phyloP scores from a whole-genome alignment of 2,329 filamentous ascomycete species.

The Aspergillus flavus region DNA sequence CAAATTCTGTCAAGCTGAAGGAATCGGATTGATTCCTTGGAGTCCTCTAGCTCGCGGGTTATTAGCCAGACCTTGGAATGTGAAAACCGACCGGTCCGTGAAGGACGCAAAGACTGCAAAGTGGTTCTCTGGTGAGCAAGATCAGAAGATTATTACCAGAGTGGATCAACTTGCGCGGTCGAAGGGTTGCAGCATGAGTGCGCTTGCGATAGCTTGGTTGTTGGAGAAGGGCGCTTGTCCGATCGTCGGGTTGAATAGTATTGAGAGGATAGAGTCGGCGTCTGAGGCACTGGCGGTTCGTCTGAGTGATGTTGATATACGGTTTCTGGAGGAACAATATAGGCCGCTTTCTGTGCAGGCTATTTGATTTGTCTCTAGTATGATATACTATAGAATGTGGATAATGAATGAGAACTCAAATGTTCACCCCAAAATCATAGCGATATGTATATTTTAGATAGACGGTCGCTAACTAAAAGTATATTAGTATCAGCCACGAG shows the following conservation, averaged over 20 bases:
- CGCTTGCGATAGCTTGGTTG: background rate
- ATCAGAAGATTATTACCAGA: background rate
- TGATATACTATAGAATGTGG: too few species aligned
- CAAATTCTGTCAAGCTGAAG: background rate
- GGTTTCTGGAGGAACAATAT: background rate
- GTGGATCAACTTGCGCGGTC: background rate
- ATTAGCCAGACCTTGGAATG: background rate
- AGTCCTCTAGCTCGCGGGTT: background rate
- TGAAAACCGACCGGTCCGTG: background rate
- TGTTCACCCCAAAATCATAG: too few species aligned
- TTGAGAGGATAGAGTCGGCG: background rate
- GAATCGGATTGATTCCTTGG: background rate
- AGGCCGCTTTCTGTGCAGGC: background rate
- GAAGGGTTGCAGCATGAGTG: background rate
- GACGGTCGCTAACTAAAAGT: too few species aligned
- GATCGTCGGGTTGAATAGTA: background rate
- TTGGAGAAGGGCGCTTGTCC: background rate
- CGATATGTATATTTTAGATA: too few species aligned
- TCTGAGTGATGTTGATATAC: background rate
- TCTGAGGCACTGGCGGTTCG: background rate
- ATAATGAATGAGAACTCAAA: too few species aligned
- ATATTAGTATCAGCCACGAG: too few species aligned
- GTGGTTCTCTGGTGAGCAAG: background rate
- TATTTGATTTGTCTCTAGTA: background rate
- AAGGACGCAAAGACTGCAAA: background rate